A percentile compares a stretch with the other conserved stretches of the same genome.
Evolutionary conservation across 2,329 filamentous ascomycete genomes (phyloP).

Genomic region (Fusarium sp.): DNA sequence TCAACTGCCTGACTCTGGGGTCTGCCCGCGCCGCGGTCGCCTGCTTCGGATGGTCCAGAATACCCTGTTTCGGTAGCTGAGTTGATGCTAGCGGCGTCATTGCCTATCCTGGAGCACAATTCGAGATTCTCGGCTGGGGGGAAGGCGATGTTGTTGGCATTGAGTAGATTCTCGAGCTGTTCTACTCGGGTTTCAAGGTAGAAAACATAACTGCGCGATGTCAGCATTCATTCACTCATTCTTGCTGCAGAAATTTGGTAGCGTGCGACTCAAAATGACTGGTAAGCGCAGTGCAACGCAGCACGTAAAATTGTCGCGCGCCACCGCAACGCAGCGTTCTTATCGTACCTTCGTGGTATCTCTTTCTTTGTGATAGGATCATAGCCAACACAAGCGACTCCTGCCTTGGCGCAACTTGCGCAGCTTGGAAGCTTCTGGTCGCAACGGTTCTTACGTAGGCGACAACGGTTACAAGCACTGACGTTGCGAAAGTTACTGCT

Average conservation of each 20-base stretch:
- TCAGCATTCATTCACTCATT: constrained; percentile 34
- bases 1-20: constrained; percentile 49
- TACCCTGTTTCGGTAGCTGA: constrained; percentile 50
- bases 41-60: constrained; percentile 49
- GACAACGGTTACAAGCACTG: constrained; percentile 92
- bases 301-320: constrained; percentile 17
- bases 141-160: constrained; percentile 75
- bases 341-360: constrained; percentile 86
- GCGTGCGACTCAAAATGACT: background rate
- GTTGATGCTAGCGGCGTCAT: constrained; percentile 50
- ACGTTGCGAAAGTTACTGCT: constrained; percentile 84
- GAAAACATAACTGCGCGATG: constrained; percentile 79
- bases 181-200: constrained; percentile 90
- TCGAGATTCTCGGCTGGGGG: constrained; percentile 78
- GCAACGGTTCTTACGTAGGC: constrained; percentile 92
- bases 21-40: constrained; percentile 40
- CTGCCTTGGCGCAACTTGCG: constrained; percentile 91
- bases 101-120: constrained; percentile 63
- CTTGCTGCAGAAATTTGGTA: background rate
- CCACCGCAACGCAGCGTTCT: background rate
- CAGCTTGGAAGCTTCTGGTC: constrained; percentile 94
- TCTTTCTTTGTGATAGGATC: constrained; percentile 97
- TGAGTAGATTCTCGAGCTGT: constrained; percentile 82
- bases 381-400: constrained; percentile 91
- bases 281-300: background rate